These are phyloP conservation scores for Naganishia antarctica DNA, from an alignment of 768 basidiomycete species.

Conservation along the genomic window DNA sequence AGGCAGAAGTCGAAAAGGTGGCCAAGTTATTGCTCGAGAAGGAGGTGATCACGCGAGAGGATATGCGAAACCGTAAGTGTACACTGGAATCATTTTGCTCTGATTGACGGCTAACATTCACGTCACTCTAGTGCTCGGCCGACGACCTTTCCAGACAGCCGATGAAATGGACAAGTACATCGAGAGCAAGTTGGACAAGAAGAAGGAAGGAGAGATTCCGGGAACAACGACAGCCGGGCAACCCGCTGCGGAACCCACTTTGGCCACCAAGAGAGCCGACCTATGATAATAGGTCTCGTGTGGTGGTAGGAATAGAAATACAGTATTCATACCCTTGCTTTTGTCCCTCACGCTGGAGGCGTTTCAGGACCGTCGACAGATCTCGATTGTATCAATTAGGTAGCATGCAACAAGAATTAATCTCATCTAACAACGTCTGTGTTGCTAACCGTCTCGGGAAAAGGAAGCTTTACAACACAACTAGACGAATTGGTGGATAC, in stretches of 20 bases:
- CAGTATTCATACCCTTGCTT: too few species aligned
- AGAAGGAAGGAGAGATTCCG: conserved; percentile 29
- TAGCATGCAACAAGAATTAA: conserved; percentile 9
- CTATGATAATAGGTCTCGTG: not conserved
- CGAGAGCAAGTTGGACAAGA: conserved; percentile 54
- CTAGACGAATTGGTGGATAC: too few species aligned
- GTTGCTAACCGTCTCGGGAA: too few species aligned
- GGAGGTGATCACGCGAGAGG: conserved; percentile 88
- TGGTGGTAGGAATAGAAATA: not conserved
- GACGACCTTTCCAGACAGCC: conserved; percentile 36
- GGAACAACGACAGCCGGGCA: not conserved
- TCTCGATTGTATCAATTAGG: conserved; percentile 12
- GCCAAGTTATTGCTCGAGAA: conserved; percentile 84
- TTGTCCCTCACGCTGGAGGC: not conserved
- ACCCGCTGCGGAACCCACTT: not conserved
- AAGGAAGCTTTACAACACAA: too few species aligned
- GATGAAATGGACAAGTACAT: conserved; percentile 98
- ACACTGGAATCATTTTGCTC: not conserved
- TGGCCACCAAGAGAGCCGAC: conserved; percentile 2
- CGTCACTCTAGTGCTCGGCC: conserved; percentile 34
- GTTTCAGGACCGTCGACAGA: not conserved
- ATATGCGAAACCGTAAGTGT: conserved; percentile 36
- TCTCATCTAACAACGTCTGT: not conserved
- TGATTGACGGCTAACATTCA: not conserved
- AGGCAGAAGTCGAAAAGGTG: conserved; percentile 86